A percentile compares a stretch with the other conserved stretches of the same genome.
These are phyloP conservation scores for Annulohypoxylon stygium DNA, from an alignment of 495 filamentous ascomycete genomes.

Conservation along the genomic window DNA sequence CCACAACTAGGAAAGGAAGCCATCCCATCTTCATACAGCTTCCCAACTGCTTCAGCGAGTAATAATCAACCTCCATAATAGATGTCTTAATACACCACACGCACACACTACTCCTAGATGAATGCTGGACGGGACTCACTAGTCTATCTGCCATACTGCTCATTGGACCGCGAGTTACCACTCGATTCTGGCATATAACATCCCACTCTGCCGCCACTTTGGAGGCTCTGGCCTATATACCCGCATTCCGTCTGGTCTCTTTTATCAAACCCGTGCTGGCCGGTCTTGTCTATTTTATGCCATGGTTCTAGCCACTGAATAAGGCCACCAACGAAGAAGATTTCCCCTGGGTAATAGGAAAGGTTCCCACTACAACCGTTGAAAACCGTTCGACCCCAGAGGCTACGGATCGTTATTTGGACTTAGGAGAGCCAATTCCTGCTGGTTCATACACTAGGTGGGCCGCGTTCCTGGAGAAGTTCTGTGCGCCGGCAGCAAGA, in stretches of 20 bases:
- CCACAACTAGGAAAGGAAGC: constrained; percentile 40
- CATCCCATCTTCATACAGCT: constrained; percentile 36
- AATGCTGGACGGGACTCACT: constrained; percentile 11
- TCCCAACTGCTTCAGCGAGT: constrained; percentile 29
- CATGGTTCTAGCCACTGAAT: constrained; percentile 1
- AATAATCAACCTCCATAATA: constrained; percentile 39
- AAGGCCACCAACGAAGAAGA: background rate
- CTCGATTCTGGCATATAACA: constrained; percentile 28
- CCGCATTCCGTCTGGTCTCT: constrained; percentile 11
- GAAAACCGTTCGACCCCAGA: constrained; percentile 21
- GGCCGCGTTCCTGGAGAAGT: constrained; percentile 24
- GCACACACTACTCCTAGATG: constrained; percentile 6
- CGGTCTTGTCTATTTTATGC: constrained; percentile 1
- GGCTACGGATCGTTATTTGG: constrained; percentile 7
- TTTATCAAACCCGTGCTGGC: constrained; percentile 20
- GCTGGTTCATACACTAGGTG: constrained; percentile 25
- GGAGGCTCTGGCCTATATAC: constrained; percentile 15
- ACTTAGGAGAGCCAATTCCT: constrained; percentile 17
- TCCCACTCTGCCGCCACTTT: constrained; percentile 7
- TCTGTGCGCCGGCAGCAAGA: constrained; percentile 33
- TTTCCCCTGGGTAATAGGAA: background rate
- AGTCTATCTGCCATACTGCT: constrained; percentile 21
- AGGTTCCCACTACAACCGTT: constrained; percentile 9
- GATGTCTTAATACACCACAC: constrained; percentile 27
- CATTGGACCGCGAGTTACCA: constrained; percentile 12